phyloP scores from a whole-genome alignment of 805 yeast species.

The Deakozyma indianensis region DNA sequence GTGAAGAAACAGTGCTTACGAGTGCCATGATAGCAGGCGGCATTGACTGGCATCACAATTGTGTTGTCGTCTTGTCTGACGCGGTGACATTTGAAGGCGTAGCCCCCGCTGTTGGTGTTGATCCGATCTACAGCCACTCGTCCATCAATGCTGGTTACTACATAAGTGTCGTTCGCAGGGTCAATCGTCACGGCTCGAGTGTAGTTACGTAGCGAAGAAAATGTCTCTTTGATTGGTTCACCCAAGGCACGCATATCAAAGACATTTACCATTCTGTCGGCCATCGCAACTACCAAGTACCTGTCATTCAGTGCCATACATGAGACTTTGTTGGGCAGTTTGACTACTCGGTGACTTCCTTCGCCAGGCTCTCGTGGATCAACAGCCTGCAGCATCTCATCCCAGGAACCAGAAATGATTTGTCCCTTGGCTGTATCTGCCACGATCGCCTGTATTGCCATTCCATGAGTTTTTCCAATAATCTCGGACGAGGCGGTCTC shows the following conservation, averaged over 20 bases:
- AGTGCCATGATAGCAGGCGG: conserved; percentile 28
- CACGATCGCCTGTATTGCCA: conserved; percentile 27
- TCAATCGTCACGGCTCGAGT: neutral
- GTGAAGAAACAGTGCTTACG: conserved; percentile 25
- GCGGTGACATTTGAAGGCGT: conserved; percentile 77
- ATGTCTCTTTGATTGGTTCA: no score
- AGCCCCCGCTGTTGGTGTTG: conserved; percentile 28
- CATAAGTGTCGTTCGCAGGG: conserved; percentile 20
- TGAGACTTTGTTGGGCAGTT: conserved; percentile 37
- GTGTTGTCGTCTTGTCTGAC: conserved; percentile 11
- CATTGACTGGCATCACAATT: conserved; percentile 38
- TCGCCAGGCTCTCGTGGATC: conserved; percentile 25
- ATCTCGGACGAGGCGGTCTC: conserved; percentile 34
- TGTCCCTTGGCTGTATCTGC: conserved; percentile 18
- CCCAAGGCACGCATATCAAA: conserved; percentile 27
- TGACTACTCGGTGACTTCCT: conserved; percentile 6
- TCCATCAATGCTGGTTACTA: conserved; percentile 67
- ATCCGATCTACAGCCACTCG: conserved; percentile 46
- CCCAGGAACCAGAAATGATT: conserved; percentile 50
- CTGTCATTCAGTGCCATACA: conserved; percentile 42
- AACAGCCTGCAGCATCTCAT: conserved; percentile 32
- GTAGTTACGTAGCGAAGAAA: neutral
- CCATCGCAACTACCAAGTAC: conserved; percentile 37
- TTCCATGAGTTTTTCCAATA: conserved; percentile 22
- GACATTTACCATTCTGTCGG: conserved; percentile 37